Base-by-base conservation (phyloP, 2,329 filamentous ascomycete species). In the Didymella keratinophila region DNA sequence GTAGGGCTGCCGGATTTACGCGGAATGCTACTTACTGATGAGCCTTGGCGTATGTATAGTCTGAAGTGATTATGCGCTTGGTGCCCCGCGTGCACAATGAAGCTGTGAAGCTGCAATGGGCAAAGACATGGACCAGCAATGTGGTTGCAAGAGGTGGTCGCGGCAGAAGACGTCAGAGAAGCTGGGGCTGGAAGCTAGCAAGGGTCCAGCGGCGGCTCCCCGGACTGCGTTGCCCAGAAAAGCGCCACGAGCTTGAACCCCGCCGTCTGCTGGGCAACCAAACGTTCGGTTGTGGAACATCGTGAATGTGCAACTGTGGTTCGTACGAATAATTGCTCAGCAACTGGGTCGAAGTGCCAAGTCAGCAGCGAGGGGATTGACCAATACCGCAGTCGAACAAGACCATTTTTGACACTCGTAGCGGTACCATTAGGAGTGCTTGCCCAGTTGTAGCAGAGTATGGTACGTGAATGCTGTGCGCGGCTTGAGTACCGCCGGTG, bases 41-140 rank as follows among this genome's bases (percentile, higher is more conserved):
- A 28, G 37, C 37, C 48, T 30, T 42, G 30, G 32, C 52, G 32
- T 25, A 8, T 21, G 10, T 51, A 28, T 32, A 23, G 27, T 51
- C 25, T 21, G 45, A 28, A 9, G 5, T 16, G 28, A 27, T 51
- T 78, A 82, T 82, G 77, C 74, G 58, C 78, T 70, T 76, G 79
- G 83, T 36, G 41, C 39, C 32, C 21, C 18, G 25, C 42, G n/a
- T 41, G 23, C 14, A 50, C 39, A 20, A 34, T 12, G 12, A 10
- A 23, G 30, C n/a, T 21, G 39, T 34, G 43, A 42, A 34, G 52
- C 23, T n/a, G 34, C 21, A 20, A 48, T 20, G 47, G 44, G 4
- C 25, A 50, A 41, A 42, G 32, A 41, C 45, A 50, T 42, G 25
- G 34, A 36, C 28, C 41, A 42, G 56, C 50, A 46, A 58, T 37